Evolutionary conservation across 2,329 filamentous ascomycete species (phyloP).

Genomic region (Botrytis byssoidea): DNA sequence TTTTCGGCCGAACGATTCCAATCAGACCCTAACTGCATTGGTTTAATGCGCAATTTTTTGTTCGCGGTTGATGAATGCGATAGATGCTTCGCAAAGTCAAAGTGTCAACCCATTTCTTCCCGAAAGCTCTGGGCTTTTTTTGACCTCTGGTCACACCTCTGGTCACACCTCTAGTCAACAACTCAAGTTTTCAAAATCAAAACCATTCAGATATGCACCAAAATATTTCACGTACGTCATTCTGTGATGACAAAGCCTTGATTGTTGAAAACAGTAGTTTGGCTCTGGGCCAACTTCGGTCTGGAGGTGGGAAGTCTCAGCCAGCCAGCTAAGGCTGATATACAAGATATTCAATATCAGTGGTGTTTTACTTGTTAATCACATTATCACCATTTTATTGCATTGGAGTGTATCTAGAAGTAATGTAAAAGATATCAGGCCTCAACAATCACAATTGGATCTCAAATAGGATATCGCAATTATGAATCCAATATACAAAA

Average conservation of each 20-base stretch:
- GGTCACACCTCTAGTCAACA: neutral
- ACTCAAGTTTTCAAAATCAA: neutral
- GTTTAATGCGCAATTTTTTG: neutral
- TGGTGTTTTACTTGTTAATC: neutral
- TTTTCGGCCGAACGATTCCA: neutral
- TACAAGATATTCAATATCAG: neutral
- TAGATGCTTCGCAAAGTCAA: neutral
- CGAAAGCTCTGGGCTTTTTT: neutral
- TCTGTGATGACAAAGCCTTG: neutral
- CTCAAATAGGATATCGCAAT: neutral
- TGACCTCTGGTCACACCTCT: neutral
- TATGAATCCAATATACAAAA: neutral
- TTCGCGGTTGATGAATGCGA: neutral
- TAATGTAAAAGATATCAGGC: neutral
- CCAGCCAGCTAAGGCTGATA: neutral
- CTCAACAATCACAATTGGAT: slow-evolving; percentile 8
- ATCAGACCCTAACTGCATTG: neutral
- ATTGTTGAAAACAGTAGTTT: neutral
- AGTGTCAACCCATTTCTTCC: neutral
- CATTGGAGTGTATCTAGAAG: neutral
- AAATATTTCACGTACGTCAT: neutral
- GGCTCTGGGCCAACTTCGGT: neutral
- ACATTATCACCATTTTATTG: neutral
- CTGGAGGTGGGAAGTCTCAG: neutral
- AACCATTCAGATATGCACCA: neutral